Evolutionary conservation across 495 filamentous ascomycete genomes (phyloP), one percentile per base, ranked within the genome.

Genomic region (Cercophora samala): DNA sequence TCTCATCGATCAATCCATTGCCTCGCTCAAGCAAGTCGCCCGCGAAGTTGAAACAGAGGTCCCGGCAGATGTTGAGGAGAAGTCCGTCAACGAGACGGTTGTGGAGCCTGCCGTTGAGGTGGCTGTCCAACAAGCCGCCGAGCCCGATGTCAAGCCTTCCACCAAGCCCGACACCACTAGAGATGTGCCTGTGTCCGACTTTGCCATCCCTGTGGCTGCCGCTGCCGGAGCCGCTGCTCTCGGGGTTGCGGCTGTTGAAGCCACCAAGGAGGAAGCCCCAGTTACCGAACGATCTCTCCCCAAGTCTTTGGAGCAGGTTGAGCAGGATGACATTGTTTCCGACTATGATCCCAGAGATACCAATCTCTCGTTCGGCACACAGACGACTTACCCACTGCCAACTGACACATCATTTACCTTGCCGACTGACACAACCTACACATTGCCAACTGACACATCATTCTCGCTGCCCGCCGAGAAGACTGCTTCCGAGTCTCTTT

Each of bases 401-500:
- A 69, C 63, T 17, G 68, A 69, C 5, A 66, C 67, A 17, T 59
- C 22, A n/a, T 26, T 66, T n/a, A 69, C 63, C 22, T 56, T 69
- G 37, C 67, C 67, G 32, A 66, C 67, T 13, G 67, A 69, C 5
- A 69, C 60, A 3, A 66, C 64, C 24, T 59, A 63, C 56, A 65
- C 68, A 29, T 37, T 66, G 55, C 68, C 68, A 5, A 69, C 63
- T n/a, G 68, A 69, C 3, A 69, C 67, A 17, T 63, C 22, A 19
- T 19, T 66, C 6, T 66, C 63, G 22, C 64, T 69, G 22, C 67
- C 67, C 46, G 52, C 63, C 15, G 67, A 69, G 1, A 66, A 61
- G 17, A 29, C 32, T 29, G 61, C 51, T 26, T 24, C 51, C 29
- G 53, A 68, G 23, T 13, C 62, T 46, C 19, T 24, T 6, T 4